Base-by-base conservation (phyloP, 495 filamentous ascomycete genomes). In the Penicillium chermesinum region DNA sequence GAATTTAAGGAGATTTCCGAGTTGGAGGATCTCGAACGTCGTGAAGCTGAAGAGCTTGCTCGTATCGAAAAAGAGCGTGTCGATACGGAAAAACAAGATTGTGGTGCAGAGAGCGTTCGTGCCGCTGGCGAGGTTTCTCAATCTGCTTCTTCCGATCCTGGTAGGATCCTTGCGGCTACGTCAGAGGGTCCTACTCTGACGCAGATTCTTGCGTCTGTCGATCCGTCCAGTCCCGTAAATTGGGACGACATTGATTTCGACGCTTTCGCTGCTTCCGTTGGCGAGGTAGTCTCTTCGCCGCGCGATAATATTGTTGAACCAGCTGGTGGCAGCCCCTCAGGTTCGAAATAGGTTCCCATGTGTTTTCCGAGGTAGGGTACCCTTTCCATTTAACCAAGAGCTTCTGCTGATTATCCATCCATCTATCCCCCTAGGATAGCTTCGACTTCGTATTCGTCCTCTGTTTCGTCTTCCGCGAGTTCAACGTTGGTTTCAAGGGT, bases 331-430 rank as follows among this genome's bases (percentile, higher is more conserved):
- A 54, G 41, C 20, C 46, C 21, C n/a, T 49, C 41, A 54, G 17
- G 25, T 54, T 54, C 35, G 40, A 14, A 17, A 54, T 54, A 54
- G 25, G 40, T 45, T 54, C 46, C 40, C 40, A 49, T 49, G 41
- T 54, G 49, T 54, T 44, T 43, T 52, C 35, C 19, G 30, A 52
- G 37, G 20, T 46, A 54, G 43, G 14, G 16, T 49, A 54, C 20
- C 7, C 17, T 13, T 49, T 49, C 35, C 44, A 49, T 21, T 45
- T 54, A 15, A 54, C 6, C 2, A 54, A 10, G 17, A 44, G 44
- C 2, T 54, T 36, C 12, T 20, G 7, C 10, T 54, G 36, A 22
- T 35, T 35, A 35, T 38, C 48, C 40, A 33, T 8, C 8, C 33
- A 16, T 34, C 10, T 43, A 43, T 43, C 13, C n/a, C n/a, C n/a